phyloP scores from a whole-genome alignment of 805 yeast genomes.

The Candida pini region DNA sequence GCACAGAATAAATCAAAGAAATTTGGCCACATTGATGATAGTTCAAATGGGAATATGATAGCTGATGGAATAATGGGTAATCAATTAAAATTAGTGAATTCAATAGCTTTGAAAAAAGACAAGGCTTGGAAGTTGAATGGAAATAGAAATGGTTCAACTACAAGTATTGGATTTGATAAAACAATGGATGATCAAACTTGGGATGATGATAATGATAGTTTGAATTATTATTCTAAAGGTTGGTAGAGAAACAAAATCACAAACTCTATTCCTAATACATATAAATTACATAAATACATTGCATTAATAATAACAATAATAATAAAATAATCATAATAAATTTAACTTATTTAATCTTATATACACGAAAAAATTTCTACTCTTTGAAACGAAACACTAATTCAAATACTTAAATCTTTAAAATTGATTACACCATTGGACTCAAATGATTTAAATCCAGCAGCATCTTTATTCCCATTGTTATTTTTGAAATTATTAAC shows the following conservation, averaged over 20 bases:
- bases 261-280: slow-evolving; percentile 38
- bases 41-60: slow-evolving; percentile 11
- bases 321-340: too few species aligned
- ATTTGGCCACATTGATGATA: slow-evolving; percentile 1
- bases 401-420: slow-evolving; percentile 11
- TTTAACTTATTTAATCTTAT: too few species aligned
- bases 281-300: slow-evolving; percentile 30
- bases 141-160: slow-evolving; percentile 1
- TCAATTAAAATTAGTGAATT: slow-evolving; percentile 15
- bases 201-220: slow-evolving; percentile 22
- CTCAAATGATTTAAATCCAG: slow-evolving; percentile 17
- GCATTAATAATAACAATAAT: too few species aligned
- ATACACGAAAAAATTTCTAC: slow-evolving; percentile 14
- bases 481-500: slow-evolving; percentile 10
- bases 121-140: too few species aligned
- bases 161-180: slow-evolving; percentile 5
- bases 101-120: too few species aligned
- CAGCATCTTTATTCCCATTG: slow-evolving; percentile 3
- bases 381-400: slow-evolving; percentile 19
- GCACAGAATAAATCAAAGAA: background rate
- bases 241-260: slow-evolving; percentile 38
- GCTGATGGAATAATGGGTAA: slow-evolving; percentile 27
- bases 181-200: slow-evolving; percentile 11
- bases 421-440: slow-evolving; percentile 20
- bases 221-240: slow-evolving; percentile 37